phyloP scores from a whole-genome alignment of 352 stramenopile genomes.

The Pythium vanterpoolii region DNA sequence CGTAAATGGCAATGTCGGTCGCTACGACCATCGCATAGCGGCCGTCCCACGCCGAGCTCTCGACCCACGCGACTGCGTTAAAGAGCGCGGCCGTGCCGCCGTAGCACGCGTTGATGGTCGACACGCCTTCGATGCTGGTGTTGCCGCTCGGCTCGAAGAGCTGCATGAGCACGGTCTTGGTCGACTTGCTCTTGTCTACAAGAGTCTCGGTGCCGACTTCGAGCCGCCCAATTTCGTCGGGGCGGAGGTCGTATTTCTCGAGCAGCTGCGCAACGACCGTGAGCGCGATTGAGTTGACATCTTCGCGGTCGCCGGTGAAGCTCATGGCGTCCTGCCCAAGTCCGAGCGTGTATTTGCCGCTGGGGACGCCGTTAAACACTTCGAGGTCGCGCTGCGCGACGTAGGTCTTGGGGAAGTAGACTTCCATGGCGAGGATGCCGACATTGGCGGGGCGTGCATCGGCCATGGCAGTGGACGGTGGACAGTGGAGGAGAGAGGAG shows the following conservation, averaged over 20 bases:
- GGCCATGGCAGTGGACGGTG: conserved; percentile 5
- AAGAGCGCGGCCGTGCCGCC: conserved; percentile 95
- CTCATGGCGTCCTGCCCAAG: conserved; percentile 60
- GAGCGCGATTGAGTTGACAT: conserved; percentile 71
- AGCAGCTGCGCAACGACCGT: conserved; percentile 54
- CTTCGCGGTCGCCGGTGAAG: conserved; percentile 67
- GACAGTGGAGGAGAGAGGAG: not conserved
- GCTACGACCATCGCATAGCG: conserved; percentile 95
- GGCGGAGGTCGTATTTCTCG: conserved; percentile 44
- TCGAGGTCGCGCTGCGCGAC: conserved; percentile 95
- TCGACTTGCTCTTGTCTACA: conserved; percentile 85
- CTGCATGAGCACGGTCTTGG: conserved; percentile 80
- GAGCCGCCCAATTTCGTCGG: conserved; percentile 88
- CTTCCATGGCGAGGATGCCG: conserved; percentile 96
- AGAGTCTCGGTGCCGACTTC: conserved; percentile 98
- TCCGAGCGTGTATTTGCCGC: conserved; percentile 69
- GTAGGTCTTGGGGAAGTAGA: conserved; percentile 94
- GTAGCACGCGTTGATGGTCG: conserved; percentile 97
- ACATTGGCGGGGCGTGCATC: conserved; percentile 67
- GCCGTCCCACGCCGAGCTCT: conserved; percentile 92
- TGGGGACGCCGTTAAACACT: conserved; percentile 78
- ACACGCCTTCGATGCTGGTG: conserved; percentile 82
- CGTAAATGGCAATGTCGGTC: conserved; percentile 97
- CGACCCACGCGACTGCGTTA: conserved; percentile 96
- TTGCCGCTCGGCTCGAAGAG: conserved; percentile 58